Conservation (phyloP, 2,329 filamentous ascomycete genomes). For the Monosporascus sp. region DNA sequence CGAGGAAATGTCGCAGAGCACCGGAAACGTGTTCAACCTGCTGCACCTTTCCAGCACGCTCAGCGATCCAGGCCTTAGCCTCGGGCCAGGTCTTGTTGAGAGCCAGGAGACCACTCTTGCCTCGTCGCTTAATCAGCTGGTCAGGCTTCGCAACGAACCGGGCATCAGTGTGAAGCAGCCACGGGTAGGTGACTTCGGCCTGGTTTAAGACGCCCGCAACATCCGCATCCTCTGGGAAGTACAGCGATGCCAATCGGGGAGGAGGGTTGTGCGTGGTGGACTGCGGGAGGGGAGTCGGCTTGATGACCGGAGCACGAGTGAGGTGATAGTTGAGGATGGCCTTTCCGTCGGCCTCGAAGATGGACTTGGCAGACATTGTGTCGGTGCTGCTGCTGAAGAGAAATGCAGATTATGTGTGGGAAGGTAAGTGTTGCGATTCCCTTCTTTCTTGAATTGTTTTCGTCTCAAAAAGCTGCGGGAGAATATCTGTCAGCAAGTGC, state of each 20-base stretch:
- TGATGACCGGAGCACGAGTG: conserved; percentile 94
- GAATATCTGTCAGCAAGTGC: conserved; percentile 13
- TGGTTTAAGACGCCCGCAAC: conserved; percentile 83
- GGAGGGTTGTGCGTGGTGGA: conserved; percentile 87
- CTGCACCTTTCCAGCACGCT: conserved; percentile 84
- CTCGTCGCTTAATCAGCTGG: conserved; percentile 99
- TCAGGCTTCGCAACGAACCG: conserved; percentile 99
- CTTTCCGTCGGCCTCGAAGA: conserved; percentile 99
- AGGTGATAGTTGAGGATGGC: conserved; percentile 99
- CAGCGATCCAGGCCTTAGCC: conserved; percentile 88
- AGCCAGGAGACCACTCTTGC: conserved; percentile 94
- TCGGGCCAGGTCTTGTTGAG: conserved; percentile 98
- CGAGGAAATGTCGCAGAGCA: conserved; percentile 87
- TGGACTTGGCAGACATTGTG: conserved; percentile 92
- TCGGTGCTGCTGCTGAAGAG: conserved; percentile 8
- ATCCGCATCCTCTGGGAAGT: conserved; percentile 85
- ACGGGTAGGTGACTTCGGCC: conserved; percentile 94
- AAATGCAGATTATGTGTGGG: conserved; percentile 13
- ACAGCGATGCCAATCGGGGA: conserved; percentile 81
- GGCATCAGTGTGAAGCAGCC: conserved; percentile 75
- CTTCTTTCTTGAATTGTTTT: conserved; percentile 10
- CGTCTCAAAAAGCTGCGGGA: conserved; percentile 8
- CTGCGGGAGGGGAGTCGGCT: conserved; percentile 86
- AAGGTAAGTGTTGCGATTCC: conserved; percentile 21
- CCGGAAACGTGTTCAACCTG: conserved; percentile 90